These are phyloP conservation scores for Pisolithus orientalis DNA, from an alignment of 768 basidiomycete genomes.

Conservation along the genomic window DNA sequence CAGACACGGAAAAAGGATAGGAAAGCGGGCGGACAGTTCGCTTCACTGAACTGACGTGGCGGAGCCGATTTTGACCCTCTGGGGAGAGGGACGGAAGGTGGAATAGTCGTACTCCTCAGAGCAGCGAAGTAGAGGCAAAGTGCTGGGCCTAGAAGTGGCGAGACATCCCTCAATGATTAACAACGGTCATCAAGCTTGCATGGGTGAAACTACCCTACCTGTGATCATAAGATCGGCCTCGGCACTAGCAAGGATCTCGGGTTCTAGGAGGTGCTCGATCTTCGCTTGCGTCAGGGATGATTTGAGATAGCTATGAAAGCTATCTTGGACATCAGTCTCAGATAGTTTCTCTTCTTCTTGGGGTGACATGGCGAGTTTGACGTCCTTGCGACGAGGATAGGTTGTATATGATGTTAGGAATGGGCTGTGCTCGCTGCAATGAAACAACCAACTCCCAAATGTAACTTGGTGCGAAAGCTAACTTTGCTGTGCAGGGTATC, in stretches of 20 bases:
- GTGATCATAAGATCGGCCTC: conserved; percentile 84
- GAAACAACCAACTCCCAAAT: too few species aligned
- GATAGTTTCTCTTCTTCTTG: conserved; percentile 38
- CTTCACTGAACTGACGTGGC: conserved; percentile 53
- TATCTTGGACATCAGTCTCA: conserved; percentile 65
- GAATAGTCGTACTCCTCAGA: conserved; percentile 63
- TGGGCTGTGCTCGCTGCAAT: too few species aligned
- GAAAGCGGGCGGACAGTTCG: conserved; percentile 70
- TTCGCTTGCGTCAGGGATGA: conserved; percentile 76
- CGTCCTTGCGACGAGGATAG: neutral
- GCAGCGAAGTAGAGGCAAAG: conserved; percentile 84
- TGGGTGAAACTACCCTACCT: conserved; percentile 37
- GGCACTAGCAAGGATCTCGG: conserved; percentile 67
- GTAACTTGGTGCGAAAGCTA: too few species aligned
- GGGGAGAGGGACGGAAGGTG: conserved; percentile 79
- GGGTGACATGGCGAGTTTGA: conserved; percentile 8
- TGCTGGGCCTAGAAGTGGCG: conserved; percentile 51
- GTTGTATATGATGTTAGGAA: too few species aligned
- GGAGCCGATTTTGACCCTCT: conserved; percentile 39
- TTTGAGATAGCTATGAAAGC: conserved; percentile 78
- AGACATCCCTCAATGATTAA: neutral
- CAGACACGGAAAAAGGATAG: conserved; percentile 66
- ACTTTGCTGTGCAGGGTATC: too few species aligned
- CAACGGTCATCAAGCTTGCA: neutral
- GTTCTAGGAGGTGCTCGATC: conserved; percentile 65